Base-by-base conservation (phyloP, 1,139 yeast species). In the Hyphopichia burtonii region DNA sequence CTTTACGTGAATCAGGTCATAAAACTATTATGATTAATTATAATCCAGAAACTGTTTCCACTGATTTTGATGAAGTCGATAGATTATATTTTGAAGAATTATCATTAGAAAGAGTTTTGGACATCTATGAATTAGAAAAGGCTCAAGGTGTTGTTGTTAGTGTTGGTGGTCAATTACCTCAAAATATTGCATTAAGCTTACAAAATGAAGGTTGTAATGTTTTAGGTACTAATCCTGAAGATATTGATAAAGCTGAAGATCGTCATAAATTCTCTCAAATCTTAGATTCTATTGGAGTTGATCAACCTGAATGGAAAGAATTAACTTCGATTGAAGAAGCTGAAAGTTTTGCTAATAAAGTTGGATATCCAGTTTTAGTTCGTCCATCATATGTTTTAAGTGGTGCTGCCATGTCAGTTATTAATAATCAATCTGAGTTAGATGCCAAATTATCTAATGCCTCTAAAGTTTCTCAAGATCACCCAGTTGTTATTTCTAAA, bases 361-460 rank as follows among this genome's bases (percentile, higher is more conserved):
- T 91, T 42, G 89, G 94, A 15, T 93, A 84, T 76, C 99, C 99
- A 39, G 99, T 93, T 11, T 78, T 93, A 58, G 97, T 93, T 47
- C 89, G 99, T 74, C 99, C 99, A 41, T 91, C 98, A 2, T 93
- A 93, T 58, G 99, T 93, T 38, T 77, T 93, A 51, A 87, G 96
- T 45, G 99, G 99, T 71, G 99, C 99, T 47, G 99, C 99, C 45
- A 93, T 93, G 99, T 85, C 94, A 50, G 96, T 90, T 41, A 90
- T 93, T 53, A 80, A 82, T 63, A 79, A 78, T 48, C 82, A 83
- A 60, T 72, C 78, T 44, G 98, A 93, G 64, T 78, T 93, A 54
- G 94, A 84, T 54, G 65, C 80, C 43, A 88, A 91, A 63, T 76
- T 93, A 56, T 80, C 84, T 44, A 82, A 86, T 56, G 99, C 99